A percentile compares a stretch with the other conserved stretches of the same genome.
These are phyloP conservation scores for Pseudofabraea citricarpa DNA, from an alignment of 2,329 filamentous ascomycete genomes.

Conservation along the genomic window DNA sequence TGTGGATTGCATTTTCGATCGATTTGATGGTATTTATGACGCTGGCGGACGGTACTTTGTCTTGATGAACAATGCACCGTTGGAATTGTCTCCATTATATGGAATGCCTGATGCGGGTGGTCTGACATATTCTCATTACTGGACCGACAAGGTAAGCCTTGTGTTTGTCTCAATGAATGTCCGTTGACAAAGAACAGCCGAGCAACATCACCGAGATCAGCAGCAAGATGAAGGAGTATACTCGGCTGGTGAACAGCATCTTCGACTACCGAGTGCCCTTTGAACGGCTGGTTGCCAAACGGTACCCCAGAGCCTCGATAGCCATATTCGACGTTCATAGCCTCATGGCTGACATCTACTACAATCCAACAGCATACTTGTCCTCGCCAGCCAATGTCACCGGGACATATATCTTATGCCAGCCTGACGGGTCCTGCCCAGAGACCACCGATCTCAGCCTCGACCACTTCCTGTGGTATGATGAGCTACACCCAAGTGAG, in stretches of 20 bases:
- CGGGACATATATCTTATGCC: constrained; percentile 52
- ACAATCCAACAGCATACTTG: constrained; percentile 55
- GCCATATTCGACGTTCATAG: constrained; percentile 64
- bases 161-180: constrained; percentile 28
- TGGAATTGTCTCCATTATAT: constrained; percentile 66
- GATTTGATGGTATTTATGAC: constrained; percentile 58
- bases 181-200: too few species aligned
- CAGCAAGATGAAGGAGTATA: constrained; percentile 45
- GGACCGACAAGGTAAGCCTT: constrained; percentile 29
- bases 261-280: constrained; percentile 46
- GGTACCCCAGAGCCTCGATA: constrained; percentile 55
- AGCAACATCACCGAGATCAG: constrained; percentile 44
- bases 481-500: constrained; percentile 68
- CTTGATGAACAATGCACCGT: constrained; percentile 62
- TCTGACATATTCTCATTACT: constrained; percentile 37
- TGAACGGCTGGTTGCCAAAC: constrained; percentile 35
- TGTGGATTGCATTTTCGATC: constrained; percentile 61
- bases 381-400: constrained; percentile 59
- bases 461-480: constrained; percentile 68
- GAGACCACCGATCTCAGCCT: constrained; percentile 30
- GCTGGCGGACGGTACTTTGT: constrained; percentile 67
- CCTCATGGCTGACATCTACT: constrained; percentile 60
- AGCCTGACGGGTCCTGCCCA: constrained; percentile 29
- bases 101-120: constrained; percentile 41
- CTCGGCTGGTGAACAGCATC: constrained; percentile 42